Evolutionary conservation across 495 filamentous ascomycete species (phyloP), one percentile per base, ranked within the genome.

Genomic region (Penicillium mononematosum): DNA sequence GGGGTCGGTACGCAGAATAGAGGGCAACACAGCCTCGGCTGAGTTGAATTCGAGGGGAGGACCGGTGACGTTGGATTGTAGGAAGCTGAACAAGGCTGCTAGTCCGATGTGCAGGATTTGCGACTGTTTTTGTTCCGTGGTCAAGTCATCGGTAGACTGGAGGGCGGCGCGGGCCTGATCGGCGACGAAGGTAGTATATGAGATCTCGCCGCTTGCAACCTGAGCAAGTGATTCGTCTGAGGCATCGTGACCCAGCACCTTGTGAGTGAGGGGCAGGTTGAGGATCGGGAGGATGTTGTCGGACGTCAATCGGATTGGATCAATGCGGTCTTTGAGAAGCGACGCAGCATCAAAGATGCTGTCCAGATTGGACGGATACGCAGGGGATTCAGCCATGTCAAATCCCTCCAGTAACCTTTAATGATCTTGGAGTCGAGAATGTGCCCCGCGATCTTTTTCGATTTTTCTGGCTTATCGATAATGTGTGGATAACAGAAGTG

Each of bases 21-120:
- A 55, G 7, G 85, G 84, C 19, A 93, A 71, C n/a, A 91, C 74
- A 0, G 72, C 47, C 7, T 79, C 69, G 3, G 78, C 72, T 7
- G 83, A 73, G 42, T 66, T 69, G 66, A 85, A 88, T 0, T 74
- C 65, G n/a, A 90, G 74, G 1, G 86, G 84, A 22, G 92, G 95
- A 0, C 94, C 94, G 14, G 94, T 97, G 50, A 97, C 88, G 69
- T 91, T 98, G 1, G 86, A 85, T 61, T 98, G 94, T 20, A 97
- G 70, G 69, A 98, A 98, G n/a, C 84, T 82, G 64, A 89, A 81
- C 20, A 97, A 77, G 0, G 91, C 86, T 2, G 87, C 86, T 16
- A 88, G 73, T 19, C 84, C 91, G 44, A 94, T 72, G 22, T 80
- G 70, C 45, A 87, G 70, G 31, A 85, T 34, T 47, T 75, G 75